Evolutionary conservation across 306 rosid genomes (phyloP).

Genomic region (Cyclanthera cordifolia): DNA sequence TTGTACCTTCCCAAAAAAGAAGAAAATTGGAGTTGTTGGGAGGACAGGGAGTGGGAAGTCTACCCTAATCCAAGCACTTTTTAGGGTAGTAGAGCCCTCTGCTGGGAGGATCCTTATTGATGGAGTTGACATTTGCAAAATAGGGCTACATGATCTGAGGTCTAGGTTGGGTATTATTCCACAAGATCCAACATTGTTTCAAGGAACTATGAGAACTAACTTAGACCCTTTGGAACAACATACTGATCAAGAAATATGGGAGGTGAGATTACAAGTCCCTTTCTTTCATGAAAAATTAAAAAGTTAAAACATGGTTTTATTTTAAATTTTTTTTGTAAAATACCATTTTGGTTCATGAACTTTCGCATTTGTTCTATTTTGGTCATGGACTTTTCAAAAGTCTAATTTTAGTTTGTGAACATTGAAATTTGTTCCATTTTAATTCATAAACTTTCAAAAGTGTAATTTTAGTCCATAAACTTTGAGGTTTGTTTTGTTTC

Average conservation of each 20-base stretch:
- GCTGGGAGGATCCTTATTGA: constrained; percentile 50
- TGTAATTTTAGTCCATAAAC: too few relatives aligned
- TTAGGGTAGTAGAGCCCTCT: constrained; percentile 58
- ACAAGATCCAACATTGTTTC: constrained; percentile 62
- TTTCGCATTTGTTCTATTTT: too few relatives aligned
- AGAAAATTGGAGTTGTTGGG: constrained; percentile 68
- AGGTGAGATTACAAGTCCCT: constrained; percentile 32
- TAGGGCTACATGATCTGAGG: constrained; percentile 69
- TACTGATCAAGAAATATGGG: constrained; percentile 53
- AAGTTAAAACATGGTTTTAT: too few relatives aligned
- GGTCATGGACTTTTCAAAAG: too few relatives aligned
- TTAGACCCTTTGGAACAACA: constrained; percentile 60
- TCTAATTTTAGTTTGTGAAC: too few relatives aligned
- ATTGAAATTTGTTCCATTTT: too few relatives aligned
- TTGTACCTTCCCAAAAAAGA: constrained; percentile 50
- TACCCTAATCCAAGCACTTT: constrained; percentile 72
- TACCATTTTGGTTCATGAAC: too few relatives aligned
- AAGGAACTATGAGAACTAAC: constrained; percentile 59
- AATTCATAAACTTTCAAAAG: too few relatives aligned
- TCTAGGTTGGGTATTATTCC: constrained; percentile 66
- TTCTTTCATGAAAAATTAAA: not conserved
- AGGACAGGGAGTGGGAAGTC: constrained; percentile 87
- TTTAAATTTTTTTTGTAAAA: too few relatives aligned
- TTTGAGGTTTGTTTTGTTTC: too few relatives aligned
- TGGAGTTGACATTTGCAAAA: constrained; percentile 40